Evolutionary conservation across 2,329 filamentous ascomycete genomes (phyloP).

Genomic region (Microsporum ferrugineum): DNA sequence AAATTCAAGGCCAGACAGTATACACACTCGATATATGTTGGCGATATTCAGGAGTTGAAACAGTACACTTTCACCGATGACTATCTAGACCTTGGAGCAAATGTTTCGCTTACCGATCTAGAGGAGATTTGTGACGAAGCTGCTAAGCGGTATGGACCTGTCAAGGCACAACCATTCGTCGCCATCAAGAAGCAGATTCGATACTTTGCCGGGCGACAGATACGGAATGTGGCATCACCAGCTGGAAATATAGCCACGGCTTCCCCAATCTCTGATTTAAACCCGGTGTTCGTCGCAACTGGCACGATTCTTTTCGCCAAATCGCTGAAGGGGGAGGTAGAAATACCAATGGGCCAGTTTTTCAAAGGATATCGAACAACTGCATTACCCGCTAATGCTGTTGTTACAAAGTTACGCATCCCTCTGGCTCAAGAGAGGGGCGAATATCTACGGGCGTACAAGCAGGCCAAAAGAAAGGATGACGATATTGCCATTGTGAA

Average conservation of each 20-base stretch:
- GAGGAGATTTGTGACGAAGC: slow-evolving; percentile 75
- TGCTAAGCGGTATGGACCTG: slow-evolving; percentile 61
- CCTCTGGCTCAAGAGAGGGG: slow-evolving; percentile 62
- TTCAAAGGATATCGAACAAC: slow-evolving; percentile 87
- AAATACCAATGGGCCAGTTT: slow-evolving; percentile 86
- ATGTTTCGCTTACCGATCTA: slow-evolving; percentile 82
- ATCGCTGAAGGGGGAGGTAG: slow-evolving; percentile 57
- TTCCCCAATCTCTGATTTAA: slow-evolving; percentile 91
- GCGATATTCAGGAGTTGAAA: slow-evolving; percentile 80
- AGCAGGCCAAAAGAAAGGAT: slow-evolving; percentile 93
- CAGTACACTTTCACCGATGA: slow-evolving; percentile 71
- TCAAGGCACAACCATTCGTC: slow-evolving; percentile 66
- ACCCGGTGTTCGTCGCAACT: slow-evolving; percentile 82
- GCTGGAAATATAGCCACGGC: slow-evolving; percentile 91
- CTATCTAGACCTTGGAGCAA: slow-evolving; percentile 82
- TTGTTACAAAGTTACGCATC: slow-evolving; percentile 80
- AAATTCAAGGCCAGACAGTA: slow-evolving; percentile 96
- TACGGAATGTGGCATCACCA: slow-evolving; percentile 92
- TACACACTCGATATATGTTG: slow-evolving; percentile 78
- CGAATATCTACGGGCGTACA: slow-evolving; percentile 82
- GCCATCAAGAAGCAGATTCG: slow-evolving; percentile 87
- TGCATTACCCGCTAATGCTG: slow-evolving; percentile 64
- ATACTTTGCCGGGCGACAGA: slow-evolving; percentile 90
- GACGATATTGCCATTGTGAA: slow-evolving; percentile 98
- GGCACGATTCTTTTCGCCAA: slow-evolving; percentile 73